Percentiles rank a stretch among this genome's conserved stretches.
Conservation (phyloP, 768 basidiomycete genomes). For the Terana coerulea region DNA sequence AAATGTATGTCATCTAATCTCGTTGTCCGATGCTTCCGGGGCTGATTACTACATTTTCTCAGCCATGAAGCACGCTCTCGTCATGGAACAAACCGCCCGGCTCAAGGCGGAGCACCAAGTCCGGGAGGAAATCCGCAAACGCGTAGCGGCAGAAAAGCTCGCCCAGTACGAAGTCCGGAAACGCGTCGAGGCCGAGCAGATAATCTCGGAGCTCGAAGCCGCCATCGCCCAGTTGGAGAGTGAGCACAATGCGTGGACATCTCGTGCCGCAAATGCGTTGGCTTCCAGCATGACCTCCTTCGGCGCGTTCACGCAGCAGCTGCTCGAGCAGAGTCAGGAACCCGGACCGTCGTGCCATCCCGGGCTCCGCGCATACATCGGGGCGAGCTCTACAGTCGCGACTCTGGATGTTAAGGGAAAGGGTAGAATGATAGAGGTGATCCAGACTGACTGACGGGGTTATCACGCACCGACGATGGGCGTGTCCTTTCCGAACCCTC, state of each 20-base stretch:
- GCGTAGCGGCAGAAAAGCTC: slow-evolving; percentile 28
- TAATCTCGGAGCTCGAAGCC: slow-evolving; percentile 14
- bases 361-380: too few species aligned
- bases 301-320: slow-evolving; percentile 8
- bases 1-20: background rate
- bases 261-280: background rate
- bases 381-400: too few species aligned
- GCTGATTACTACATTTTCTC: background rate
- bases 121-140: slow-evolving; percentile 28
- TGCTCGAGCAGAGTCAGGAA: slow-evolving; percentile 5
- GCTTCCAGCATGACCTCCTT: slow-evolving; percentile 12
- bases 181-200: slow-evolving; percentile 16
- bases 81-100: slow-evolving; percentile 29
- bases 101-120: slow-evolving; percentile 29
- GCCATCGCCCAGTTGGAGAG: slow-evolving; percentile 7
- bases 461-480: too few species aligned
- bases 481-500: too few species aligned
- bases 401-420: too few species aligned
- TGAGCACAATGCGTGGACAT: background rate
- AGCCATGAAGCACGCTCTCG: slow-evolving; percentile 34
- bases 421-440: too few species aligned
- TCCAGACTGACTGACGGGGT: too few species aligned
- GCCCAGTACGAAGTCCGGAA: slow-evolving; percentile 15
- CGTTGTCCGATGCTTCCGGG: background rate
- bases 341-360: too few species aligned